phyloP scores from a whole-genome alignment of 805 yeast species.

The Zygosaccharomyces bisporus region DNA sequence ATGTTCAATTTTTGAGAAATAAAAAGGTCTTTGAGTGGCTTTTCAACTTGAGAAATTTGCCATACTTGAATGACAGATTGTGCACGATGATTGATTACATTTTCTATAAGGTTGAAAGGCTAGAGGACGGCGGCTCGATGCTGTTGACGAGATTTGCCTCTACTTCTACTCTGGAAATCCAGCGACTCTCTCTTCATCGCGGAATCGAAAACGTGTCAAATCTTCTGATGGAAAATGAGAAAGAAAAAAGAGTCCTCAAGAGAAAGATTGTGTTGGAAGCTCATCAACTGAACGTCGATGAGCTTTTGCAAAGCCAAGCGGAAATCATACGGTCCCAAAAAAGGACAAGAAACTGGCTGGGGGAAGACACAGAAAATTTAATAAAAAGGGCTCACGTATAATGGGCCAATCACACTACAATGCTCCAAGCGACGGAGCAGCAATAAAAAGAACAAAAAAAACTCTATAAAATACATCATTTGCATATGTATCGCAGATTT shows the following conservation, averaged over 20 bases:
- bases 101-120: constrained; percentile 45
- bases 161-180: constrained; percentile 39
- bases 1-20: constrained; percentile 50
- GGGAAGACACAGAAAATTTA: constrained; percentile 44
- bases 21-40: constrained; percentile 66
- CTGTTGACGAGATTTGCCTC: constrained; percentile 57
- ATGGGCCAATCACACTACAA: too few relatives aligned
- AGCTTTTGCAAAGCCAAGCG: constrained; percentile 23
- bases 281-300: constrained; percentile 39
- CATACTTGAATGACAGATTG: constrained; percentile 43
- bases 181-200: constrained; percentile 12
- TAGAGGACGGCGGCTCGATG: constrained; percentile 55
- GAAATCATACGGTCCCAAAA: constrained; percentile 44
- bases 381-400: constrained; percentile 41
- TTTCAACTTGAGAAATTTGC: constrained; percentile 50
- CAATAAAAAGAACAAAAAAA: background rate
- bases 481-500: background rate
- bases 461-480: background rate
- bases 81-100: constrained; percentile 41
- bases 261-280: constrained; percentile 43
- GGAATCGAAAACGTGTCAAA: constrained; percentile 13
- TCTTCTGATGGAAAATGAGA: constrained; percentile 12
- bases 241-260: constrained; percentile 20
- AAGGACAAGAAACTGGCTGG: constrained; percentile 60
- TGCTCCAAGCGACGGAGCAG: background rate